Evolutionary conservation across 179 eudicot genomes (phyloP).

Genomic region (Gypsophila paniculata): DNA sequence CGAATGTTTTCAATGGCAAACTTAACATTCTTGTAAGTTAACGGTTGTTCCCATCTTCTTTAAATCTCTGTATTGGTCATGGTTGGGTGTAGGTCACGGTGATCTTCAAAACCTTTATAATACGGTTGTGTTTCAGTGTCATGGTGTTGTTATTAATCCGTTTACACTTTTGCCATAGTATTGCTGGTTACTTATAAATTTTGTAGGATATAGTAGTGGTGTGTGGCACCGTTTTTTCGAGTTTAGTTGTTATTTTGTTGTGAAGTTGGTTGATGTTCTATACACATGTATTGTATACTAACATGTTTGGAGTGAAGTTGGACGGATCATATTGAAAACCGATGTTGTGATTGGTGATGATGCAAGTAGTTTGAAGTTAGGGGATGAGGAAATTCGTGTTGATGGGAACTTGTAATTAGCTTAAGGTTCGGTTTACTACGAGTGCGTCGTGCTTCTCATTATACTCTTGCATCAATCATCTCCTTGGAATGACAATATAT

Average conservation of each 20-base stretch:
- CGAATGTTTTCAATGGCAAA: constrained; percentile 42
- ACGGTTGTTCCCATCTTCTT: constrained; percentile 19
- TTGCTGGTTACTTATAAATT: background rate
- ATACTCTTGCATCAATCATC: background rate
- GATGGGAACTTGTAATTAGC: background rate
- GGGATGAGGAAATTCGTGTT: background rate
- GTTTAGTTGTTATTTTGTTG: background rate
- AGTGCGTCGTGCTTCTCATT: background rate
- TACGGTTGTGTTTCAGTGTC: too few species aligned
- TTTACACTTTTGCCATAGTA: too few species aligned
- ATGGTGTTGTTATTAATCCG: background rate
- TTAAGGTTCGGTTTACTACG: background rate
- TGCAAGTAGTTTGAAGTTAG: background rate
- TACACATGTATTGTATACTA: background rate
- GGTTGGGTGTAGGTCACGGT: too few species aligned
- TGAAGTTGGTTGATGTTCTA: constrained; percentile 2
- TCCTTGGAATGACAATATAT: background rate
- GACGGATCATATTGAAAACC: background rate
- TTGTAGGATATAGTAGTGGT: background rate
- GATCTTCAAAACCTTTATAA: too few species aligned
- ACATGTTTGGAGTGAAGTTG: background rate
- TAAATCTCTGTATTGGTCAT: too few species aligned
- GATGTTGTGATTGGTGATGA: background rate
- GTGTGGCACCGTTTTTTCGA: background rate
- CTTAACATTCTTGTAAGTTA: constrained; percentile 38